Conservation (phyloP, 1,284 basidiomycete genomes). For the Takashimella koratensis region DNA sequence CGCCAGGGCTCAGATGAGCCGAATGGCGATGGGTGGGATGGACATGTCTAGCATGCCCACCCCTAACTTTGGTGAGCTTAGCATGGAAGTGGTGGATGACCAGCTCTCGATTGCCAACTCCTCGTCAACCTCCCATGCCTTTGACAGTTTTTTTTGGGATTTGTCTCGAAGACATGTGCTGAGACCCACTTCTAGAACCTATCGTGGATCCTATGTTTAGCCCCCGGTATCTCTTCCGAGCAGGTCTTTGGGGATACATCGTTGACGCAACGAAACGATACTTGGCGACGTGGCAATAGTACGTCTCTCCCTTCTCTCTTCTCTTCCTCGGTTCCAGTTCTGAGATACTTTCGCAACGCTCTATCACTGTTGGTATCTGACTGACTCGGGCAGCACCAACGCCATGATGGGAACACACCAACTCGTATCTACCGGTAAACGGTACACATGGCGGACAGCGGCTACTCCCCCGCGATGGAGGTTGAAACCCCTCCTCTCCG, state of each 20-base stretch:
- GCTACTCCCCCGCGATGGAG: neutral
- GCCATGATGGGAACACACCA: neutral
- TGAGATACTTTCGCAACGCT: too few species aligned
- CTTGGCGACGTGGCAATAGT: neutral
- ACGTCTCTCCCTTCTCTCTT: neutral
- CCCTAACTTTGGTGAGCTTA: neutral
- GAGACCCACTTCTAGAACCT: too few species aligned
- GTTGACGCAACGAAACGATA: neutral
- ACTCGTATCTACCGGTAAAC: neutral
- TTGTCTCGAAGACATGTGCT: neutral
- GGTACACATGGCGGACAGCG: neutral
- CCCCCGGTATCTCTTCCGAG: neutral
- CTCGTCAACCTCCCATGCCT: neutral
- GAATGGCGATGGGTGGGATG: neutral
- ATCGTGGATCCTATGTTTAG: neutral
- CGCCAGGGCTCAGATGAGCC: neutral
- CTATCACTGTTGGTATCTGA: too few species aligned
- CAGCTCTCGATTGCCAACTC: neutral
- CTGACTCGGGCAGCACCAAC: neutral
- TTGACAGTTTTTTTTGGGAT: too few species aligned
- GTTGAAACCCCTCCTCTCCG: neutral
- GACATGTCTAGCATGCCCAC: neutral
- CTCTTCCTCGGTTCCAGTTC: too few species aligned
- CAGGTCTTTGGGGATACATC: neutral
- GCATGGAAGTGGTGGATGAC: too few species aligned